Evolutionary conservation across 139 green algal species (phyloP).

Genomic region (Chlamydomonas eustigma): DNA sequence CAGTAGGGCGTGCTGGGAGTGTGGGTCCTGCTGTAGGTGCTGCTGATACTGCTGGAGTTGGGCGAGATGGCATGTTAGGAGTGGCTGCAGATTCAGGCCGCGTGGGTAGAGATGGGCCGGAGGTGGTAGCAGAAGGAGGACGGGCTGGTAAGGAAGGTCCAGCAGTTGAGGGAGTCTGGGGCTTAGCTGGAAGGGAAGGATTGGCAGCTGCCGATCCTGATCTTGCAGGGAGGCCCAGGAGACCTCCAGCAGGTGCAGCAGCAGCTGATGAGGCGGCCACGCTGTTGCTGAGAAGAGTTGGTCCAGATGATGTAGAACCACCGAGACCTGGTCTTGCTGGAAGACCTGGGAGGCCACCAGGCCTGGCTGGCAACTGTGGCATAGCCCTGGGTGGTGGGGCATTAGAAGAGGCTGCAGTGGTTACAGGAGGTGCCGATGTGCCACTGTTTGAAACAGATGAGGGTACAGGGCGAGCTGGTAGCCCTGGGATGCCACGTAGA

Average conservation of each 20-base stretch:
- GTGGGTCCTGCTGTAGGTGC: neutral
- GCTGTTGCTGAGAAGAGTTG: too few species aligned
- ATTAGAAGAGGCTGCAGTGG: neutral
- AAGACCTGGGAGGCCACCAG: conserved; percentile 5
- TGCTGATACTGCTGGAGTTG: neutral
- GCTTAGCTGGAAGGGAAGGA: neutral
- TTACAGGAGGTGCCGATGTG: neutral
- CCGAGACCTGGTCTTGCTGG: conserved; percentile 1
- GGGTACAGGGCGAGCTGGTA: neutral
- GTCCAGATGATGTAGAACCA: neutral
- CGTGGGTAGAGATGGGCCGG: too few species aligned
- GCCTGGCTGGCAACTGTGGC: neutral
- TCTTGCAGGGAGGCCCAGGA: too few species aligned
- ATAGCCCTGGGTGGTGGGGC: neutral
- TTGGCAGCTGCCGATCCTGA: neutral
- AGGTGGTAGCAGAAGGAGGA: neutral
- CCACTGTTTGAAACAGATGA: neutral
- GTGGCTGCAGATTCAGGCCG: too few species aligned
- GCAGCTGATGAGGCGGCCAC: too few species aligned
- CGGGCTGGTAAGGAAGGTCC: neutral
- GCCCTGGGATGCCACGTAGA: neutral
- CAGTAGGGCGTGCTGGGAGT: neutral
- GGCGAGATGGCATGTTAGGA: too few species aligned
- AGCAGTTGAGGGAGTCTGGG: neutral
- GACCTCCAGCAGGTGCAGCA: too few species aligned